Conservation (phyloP, 2,329 filamentous ascomycete genomes). For the Neofusicoccum ribis region DNA sequence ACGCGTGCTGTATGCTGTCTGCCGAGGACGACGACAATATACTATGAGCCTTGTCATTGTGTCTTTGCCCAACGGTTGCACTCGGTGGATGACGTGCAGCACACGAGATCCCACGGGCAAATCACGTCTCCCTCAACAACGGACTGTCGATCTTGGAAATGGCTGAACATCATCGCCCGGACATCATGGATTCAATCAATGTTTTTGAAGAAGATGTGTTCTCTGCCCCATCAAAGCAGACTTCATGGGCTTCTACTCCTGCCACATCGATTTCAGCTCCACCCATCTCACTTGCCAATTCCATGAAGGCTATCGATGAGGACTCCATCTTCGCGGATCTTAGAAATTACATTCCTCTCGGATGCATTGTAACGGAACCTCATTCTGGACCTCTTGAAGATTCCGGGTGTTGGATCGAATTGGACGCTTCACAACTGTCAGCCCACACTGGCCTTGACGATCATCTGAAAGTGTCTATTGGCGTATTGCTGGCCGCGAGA, state of each 20-base stretch:
- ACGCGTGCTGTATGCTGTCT: not conserved
- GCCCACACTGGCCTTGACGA: not conserved
- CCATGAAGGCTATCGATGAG: not conserved
- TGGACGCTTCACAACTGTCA: conserved; percentile 24
- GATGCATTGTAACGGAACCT: conserved; percentile 26
- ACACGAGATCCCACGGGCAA: not conserved
- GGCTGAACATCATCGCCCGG: not conserved
- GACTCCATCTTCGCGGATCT: not conserved
- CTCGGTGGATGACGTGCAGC: not conserved
- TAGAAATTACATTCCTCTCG: conserved; percentile 33
- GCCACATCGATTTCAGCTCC: not conserved
- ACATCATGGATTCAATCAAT: not conserved
- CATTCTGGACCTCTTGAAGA: not conserved
- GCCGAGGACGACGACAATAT: not conserved
- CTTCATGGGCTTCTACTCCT: not conserved
- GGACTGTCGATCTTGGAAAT: not conserved
- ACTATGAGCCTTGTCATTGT: not conserved
- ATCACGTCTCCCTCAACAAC: not conserved
- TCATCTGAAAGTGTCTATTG: conserved; percentile 26
- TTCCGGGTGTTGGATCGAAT: conserved; percentile 28
- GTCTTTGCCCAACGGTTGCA: too few relatives aligned
- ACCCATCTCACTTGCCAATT: not conserved
- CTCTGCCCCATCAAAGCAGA: not conserved
- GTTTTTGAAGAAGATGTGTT: not conserved
- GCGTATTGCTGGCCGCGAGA: conserved; percentile 32